Evolutionary conservation across 331 rosid species (phyloP), one percentile per base, ranked within the genome.

Genomic region (Saraca asoca): DNA sequence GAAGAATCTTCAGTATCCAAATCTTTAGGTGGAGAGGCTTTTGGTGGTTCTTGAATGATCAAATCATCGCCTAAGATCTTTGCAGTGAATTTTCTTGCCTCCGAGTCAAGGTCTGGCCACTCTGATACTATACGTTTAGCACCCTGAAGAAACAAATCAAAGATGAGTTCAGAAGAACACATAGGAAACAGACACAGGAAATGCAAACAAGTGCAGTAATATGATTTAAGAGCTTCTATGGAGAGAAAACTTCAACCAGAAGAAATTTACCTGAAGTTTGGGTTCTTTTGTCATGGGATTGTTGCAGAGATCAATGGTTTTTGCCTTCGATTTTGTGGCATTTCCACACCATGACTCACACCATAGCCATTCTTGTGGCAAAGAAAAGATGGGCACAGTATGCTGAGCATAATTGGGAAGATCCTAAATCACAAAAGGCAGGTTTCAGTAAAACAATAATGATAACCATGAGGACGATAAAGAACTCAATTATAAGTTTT

Each of bases 321-420:
- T 94, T 7, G 99, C 99, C 84, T 75, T 90, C n/a, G 89, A 71
- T 77, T 94, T 94, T 45, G 99, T 94, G 74, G 97, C 83, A 80
- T 94, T 94, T 57, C 99, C 99, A 62, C 99, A 90, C 99, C 99
- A 94, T 64, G 99, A 94, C 72, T 94, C 99, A 15, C 99, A 94
- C 99, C 99, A 94, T 34, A 94, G 84, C 99, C 99, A 94, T 79
- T 94, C 99, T 86, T 90, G 96, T 1, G 99, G 99, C 48, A 94
- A 80, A 24, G 99, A 94, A 70, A 88, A 94, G 53, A 90, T 94
- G 69, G 96, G 99, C 46, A 90, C 99, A 0, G 69, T 79, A 59
- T 94, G 99, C 80, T 94, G 99, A 66, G 99, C 99, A 76, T 94
- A 94, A 80, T 94, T 94, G 14, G 99, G 99, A 66, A 94, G 99